Percentiles rank a stretch among this genome's conserved stretches.
phyloP scores from a whole-genome alignment of 2,329 filamentous ascomycete genomes.

The Trichoderma simmonsii region DNA sequence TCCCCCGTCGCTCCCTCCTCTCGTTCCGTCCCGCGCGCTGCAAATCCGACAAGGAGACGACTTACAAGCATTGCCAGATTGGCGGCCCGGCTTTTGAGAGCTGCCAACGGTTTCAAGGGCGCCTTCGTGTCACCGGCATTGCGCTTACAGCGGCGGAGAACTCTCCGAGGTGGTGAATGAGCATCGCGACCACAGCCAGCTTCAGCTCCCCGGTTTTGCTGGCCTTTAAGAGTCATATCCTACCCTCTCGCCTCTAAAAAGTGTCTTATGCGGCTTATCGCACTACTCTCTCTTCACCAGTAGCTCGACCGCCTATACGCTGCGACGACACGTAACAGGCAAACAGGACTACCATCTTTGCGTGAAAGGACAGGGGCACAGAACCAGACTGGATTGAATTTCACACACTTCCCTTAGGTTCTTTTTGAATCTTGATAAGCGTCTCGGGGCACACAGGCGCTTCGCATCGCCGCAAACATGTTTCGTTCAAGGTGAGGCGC shows the following conservation, averaged over 20 bases:
- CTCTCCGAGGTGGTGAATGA: background rate
- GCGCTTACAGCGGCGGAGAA: constrained; percentile 7
- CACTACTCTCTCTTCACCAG: background rate
- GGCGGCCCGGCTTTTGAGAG: background rate
- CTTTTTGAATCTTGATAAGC: background rate
- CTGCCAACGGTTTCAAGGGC: background rate
- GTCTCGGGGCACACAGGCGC: background rate
- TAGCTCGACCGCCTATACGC: background rate
- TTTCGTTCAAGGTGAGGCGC: constrained; percentile 17
- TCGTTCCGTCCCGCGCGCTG: background rate
- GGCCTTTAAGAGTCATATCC: background rate
- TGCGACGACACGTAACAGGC: background rate
- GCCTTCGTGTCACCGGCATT: background rate
- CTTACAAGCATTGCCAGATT: background rate
- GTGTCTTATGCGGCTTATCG: background rate
- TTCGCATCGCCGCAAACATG: constrained; percentile 10
- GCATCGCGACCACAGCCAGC: background rate
- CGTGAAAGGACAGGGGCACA: background rate
- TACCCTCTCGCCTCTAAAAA: background rate
- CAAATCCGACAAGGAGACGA: background rate
- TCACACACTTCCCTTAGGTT: background rate
- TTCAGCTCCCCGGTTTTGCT: background rate
- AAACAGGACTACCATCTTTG: background rate
- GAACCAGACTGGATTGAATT: background rate
- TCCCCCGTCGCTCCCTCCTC: constrained; percentile 1